These are phyloP conservation scores for Cyathus striatus DNA, from an alignment of 768 basidiomycete species.

Conservation along the genomic window DNA sequence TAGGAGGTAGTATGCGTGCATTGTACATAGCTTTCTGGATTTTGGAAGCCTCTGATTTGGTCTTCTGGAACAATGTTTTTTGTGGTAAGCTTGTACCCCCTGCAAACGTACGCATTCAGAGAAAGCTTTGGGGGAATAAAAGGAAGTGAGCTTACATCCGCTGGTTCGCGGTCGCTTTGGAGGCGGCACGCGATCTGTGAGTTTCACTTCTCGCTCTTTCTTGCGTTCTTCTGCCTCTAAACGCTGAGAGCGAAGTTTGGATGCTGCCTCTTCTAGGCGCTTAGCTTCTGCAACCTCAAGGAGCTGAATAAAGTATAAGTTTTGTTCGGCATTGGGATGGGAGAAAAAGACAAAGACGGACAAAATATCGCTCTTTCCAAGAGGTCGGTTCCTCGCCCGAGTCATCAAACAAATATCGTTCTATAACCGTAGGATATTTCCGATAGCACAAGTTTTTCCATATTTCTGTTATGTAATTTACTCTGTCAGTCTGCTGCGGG, in stretches of 20 bases:
- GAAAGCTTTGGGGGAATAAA: conserved; percentile 8
- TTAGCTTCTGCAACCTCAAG: conserved; percentile 55
- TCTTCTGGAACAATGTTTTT: conserved; percentile 76
- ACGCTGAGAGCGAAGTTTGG: conserved; percentile 60
- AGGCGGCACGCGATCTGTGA: conserved; percentile 66
- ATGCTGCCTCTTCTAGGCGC: conserved; percentile 58
- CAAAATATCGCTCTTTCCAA: conserved; percentile 70
- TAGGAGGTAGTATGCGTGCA: conserved; percentile 48
- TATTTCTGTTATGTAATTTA: conserved; percentile 38
- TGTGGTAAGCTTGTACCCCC: conserved; percentile 38
- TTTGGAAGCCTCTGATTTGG: conserved; percentile 64
- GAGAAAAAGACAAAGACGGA: conserved; percentile 30
- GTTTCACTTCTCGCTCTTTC: conserved; percentile 71
- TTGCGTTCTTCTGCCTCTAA: conserved; percentile 70
- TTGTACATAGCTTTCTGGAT: conserved; percentile 58
- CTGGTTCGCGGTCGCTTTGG: conserved; percentile 52
- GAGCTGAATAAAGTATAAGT: conserved; percentile 26
- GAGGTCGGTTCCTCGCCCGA: conserved; percentile 47
- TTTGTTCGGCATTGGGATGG: neutral
- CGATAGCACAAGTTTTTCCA: conserved; percentile 64
- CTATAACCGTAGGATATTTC: conserved; percentile 49
- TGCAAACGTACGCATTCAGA: conserved; percentile 13
- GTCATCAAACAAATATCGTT: conserved; percentile 36
- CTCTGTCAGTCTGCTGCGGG: conserved; percentile 4
- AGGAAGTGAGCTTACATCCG: conserved; percentile 39